Percentiles rank a stretch among this genome's conserved stretches.
Evolutionary conservation across 164 flowering plant species (phyloP).

Genomic region (Berberis thunbergii): DNA sequence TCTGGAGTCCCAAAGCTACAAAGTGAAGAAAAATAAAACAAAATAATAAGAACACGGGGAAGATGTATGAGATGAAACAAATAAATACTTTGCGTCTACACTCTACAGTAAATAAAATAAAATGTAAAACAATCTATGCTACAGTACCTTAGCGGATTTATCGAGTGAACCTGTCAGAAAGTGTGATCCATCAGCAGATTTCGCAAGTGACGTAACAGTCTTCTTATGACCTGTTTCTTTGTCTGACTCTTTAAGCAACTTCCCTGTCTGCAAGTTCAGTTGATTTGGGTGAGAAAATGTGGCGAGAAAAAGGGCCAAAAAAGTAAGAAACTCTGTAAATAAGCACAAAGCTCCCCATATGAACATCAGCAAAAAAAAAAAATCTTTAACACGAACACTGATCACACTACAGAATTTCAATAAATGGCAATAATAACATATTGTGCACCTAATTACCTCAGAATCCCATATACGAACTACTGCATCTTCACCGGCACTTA

Average conservation of each 20-base stretch:
- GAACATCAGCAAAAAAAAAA: too few species aligned
- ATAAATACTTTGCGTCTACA: background rate
- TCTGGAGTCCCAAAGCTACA: constrained; percentile 87
- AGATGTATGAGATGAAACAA: background rate
- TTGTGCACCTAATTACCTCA: constrained; percentile 38
- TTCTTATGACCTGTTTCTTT: constrained; percentile 78
- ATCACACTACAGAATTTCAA: background rate
- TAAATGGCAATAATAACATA: background rate
- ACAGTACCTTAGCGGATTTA: constrained; percentile 79
- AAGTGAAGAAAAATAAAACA: background rate
- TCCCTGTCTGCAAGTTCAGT: constrained; percentile 63
- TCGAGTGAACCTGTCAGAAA: constrained; percentile 83
- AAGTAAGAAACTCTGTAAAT: too few species aligned
- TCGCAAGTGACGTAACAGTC: constrained; percentile 61
- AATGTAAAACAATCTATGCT: background rate
- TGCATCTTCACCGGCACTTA: constrained; percentile 93
- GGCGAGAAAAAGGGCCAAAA: too few species aligned
- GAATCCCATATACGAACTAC: constrained; percentile 87
- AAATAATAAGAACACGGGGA: background rate
- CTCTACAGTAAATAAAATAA: background rate
- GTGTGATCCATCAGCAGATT: constrained; percentile 75
- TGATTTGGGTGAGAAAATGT: background rate
- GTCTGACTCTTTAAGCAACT: constrained; percentile 65
- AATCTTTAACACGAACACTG: background rate
- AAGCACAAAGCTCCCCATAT: too few species aligned